Base-by-base conservation (phyloP, 768 basidiomycete species). In the Paxillus involutus region DNA sequence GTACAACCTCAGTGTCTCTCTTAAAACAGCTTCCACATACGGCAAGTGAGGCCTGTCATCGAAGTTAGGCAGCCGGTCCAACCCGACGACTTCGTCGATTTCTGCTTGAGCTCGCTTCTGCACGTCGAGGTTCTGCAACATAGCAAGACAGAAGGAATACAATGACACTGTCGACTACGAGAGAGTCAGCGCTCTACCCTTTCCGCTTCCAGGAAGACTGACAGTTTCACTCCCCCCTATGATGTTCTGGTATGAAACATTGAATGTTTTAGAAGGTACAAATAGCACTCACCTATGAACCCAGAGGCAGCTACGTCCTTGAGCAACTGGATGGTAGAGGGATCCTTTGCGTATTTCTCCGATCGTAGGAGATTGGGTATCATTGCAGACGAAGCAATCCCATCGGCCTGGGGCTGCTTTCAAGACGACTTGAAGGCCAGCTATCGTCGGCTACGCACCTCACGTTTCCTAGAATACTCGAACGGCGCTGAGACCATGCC, bases 371-470 rank as follows among this genome's bases (percentile, higher is more conserved):
- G 19, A 35, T 53, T 33, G 24, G 35, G 12, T 1, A 47, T 26
- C 21, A 63, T 41, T 10, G 57, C 60, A 19, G 49, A 43, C 3
- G 32, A 29, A 24, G 58, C 52, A n/a, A 32, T 49, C 0, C 51
- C 52, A 42, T 49, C 52, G 4, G 41, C 51, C 51, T 52, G 9
- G 5, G 26, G 12, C 26, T 30, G 12, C 26, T 44, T 30, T 29
- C 24, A n/a, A 29, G 16, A 45, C 14, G 14, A 11, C 6, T 30
- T 9, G 2, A 26, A 19, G 7, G 16, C 7, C 10, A 29, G 4
- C 26, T 11, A 30, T 14, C 4, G 16, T 8, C 10, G 16, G n/a
- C 26, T 8, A 45, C 29, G 30, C 21, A 45, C 44, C 44, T 29
- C 44, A 26, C 44, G 29, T n/a, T 26, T 45, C 16, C 44, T n/a